Conservation (phyloP, 208 protist genomes). For the Trichomonas vaginalis region DNA sequence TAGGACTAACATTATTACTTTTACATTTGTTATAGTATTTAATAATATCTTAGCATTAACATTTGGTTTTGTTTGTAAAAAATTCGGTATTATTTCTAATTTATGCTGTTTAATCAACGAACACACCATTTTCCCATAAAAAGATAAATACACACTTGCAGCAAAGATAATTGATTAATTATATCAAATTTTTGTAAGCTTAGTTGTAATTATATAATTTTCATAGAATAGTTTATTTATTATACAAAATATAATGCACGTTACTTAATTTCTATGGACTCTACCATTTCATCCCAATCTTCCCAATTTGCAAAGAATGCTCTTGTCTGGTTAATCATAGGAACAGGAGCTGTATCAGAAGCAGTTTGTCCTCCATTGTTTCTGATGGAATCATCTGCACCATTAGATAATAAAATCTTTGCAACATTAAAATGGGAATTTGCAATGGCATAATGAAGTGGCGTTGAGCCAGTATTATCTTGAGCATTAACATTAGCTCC, state of each 20-base stretch:
- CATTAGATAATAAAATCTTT: not conserved
- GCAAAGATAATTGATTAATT: too few relatives aligned
- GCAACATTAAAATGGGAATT: not conserved
- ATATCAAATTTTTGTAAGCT: too few relatives aligned
- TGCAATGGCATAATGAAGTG: not conserved
- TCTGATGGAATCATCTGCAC: not conserved
- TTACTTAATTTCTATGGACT: not conserved
- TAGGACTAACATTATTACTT: too few relatives aligned
- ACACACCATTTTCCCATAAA: too few relatives aligned
- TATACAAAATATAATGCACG: not conserved
- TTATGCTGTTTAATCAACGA: too few relatives aligned
- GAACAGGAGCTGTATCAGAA: not conserved
- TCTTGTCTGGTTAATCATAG: not conserved
- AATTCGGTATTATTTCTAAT: too few relatives aligned
- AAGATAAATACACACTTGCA: too few relatives aligned
- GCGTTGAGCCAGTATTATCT: not conserved
- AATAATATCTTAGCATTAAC: too few relatives aligned
- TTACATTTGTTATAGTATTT: too few relatives aligned
- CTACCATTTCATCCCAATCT: not conserved
- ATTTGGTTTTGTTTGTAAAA: too few relatives aligned
- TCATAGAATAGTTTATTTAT: not conserved
- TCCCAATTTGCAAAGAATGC: not conserved
- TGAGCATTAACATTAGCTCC: not conserved
- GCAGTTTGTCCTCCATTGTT: not conserved
- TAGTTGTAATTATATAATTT: not conserved